Conservation (phyloP, 495 filamentous ascomycete genomes). For the Aspergillus biplanus region DNA sequence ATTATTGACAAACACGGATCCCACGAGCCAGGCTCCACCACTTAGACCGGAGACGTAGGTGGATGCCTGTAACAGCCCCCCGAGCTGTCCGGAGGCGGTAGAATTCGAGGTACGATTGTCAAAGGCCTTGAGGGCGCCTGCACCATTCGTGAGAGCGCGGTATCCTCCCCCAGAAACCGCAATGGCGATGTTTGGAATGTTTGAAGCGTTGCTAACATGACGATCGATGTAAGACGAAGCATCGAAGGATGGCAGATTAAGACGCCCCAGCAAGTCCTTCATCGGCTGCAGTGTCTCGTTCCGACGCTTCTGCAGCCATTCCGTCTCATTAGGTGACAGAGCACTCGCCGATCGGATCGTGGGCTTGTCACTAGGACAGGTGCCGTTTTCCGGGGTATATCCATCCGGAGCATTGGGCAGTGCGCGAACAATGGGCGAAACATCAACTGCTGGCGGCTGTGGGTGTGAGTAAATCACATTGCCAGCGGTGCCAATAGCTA, state of each 20-base stretch:
- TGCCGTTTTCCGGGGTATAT: slow-evolving; percentile 40
- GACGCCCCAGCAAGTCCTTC: slow-evolving; percentile 65
- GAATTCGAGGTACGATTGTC: slow-evolving; percentile 72
- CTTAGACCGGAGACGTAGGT: slow-evolving; percentile 86
- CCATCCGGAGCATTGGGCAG: slow-evolving; percentile 45
- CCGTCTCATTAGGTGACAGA: slow-evolving; percentile 66
- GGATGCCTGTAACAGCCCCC: slow-evolving; percentile 77
- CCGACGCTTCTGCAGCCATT: slow-evolving; percentile 62
- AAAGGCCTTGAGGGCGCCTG: slow-evolving; percentile 78
- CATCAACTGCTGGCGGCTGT: not conserved
- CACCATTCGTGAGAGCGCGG: slow-evolving; percentile 81
- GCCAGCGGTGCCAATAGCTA: slow-evolving; percentile 13
- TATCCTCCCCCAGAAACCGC: slow-evolving; percentile 71
- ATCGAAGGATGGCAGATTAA: slow-evolving; percentile 76
- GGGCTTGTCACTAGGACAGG: slow-evolving; percentile 45
- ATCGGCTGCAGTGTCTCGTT: slow-evolving; percentile 65
- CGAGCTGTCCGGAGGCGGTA: slow-evolving; percentile 68
- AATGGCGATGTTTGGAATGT: slow-evolving; percentile 62
- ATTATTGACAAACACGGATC: slow-evolving; percentile 85
- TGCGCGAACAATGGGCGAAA: slow-evolving; percentile 22
- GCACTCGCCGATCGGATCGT: slow-evolving; percentile 51
- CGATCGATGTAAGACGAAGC: slow-evolving; percentile 67
- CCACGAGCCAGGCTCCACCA: slow-evolving; percentile 89
- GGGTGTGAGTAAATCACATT: not conserved
- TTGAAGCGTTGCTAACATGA: slow-evolving; percentile 55